Conservation (phyloP, 768 basidiomycete genomes). For the Mrakia gelida region DNA sequence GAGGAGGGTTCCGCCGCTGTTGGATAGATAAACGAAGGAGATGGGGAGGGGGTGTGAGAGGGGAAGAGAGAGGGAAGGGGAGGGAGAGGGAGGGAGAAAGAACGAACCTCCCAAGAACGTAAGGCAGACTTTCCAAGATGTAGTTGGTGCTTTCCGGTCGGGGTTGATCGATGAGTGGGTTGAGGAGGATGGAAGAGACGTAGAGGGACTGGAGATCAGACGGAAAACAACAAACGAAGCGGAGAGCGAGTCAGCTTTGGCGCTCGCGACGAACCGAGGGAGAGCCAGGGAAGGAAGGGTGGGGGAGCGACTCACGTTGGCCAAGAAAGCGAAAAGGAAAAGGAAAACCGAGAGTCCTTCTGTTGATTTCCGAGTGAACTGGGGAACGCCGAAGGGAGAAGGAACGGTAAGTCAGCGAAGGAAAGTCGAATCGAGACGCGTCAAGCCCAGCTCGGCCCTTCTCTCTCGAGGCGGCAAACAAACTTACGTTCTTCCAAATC, state of each 20-base stretch:
- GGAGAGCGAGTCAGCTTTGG: background rate
- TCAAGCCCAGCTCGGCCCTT: background rate
- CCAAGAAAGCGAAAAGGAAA: slow-evolving; percentile 88
- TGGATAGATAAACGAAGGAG: background rate
- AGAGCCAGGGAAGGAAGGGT: background rate
- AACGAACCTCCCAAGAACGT: slow-evolving; percentile 27
- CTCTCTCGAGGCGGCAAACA: background rate
- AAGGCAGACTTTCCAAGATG: slow-evolving; percentile 56
- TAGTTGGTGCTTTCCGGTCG: slow-evolving; percentile 61
- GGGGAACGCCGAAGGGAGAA: background rate
- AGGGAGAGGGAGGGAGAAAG: background rate
- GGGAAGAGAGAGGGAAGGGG: slow-evolving; percentile 46
- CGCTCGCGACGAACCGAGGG: background rate
- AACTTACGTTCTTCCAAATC: slow-evolving; percentile 96
- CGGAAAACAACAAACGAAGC: too few species aligned
- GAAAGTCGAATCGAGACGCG: slow-evolving; percentile 17
- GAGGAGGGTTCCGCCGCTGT: slow-evolving; percentile 71
- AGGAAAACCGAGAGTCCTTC: slow-evolving; percentile 93
- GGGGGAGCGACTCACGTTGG: slow-evolving; percentile 66
- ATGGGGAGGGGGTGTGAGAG: slow-evolving; percentile 59
- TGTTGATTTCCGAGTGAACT: slow-evolving; percentile 87
- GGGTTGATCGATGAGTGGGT: slow-evolving; percentile 55
- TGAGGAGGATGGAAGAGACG: slow-evolving; percentile 65
- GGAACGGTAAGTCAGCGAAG: slow-evolving; percentile 16
- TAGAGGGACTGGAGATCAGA: slow-evolving; percentile 37